Percentiles rank a stretch among this genome's conserved stretches.
Conservation (phyloP, 179 eudicot species). For the Camellia oleifera region DNA sequence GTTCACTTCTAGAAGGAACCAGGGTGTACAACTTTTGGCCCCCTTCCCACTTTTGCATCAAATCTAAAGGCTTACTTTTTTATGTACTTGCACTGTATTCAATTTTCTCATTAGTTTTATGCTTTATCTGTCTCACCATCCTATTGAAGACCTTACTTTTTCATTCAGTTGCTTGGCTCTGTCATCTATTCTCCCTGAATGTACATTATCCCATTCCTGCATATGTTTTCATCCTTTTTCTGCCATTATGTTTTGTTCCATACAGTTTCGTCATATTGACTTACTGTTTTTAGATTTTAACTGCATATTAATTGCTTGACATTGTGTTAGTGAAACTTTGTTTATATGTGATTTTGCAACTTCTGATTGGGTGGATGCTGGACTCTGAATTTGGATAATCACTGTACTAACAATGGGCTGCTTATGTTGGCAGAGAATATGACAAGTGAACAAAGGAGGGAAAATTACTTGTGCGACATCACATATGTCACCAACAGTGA, state of each 20-base stretch:
- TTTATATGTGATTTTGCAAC: not conserved
- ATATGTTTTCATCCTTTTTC: not conserved
- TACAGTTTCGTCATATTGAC: not conserved
- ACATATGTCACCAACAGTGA: constrained; percentile 98
- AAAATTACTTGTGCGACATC: constrained; percentile 90
- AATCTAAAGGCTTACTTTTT: too few relatives aligned
- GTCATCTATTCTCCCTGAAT: not conserved
- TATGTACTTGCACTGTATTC: too few relatives aligned
- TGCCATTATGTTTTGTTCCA: not conserved
- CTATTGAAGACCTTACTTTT: not conserved
- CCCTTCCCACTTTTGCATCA: too few relatives aligned
- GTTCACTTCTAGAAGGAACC: too few relatives aligned
- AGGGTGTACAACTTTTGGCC: too few relatives aligned
- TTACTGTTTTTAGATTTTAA: not conserved
- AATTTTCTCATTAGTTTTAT: too few relatives aligned
- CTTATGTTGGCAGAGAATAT: constrained; percentile 75
- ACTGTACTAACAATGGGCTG: not conserved
- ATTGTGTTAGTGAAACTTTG: not conserved
- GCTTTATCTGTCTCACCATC: too few relatives aligned
- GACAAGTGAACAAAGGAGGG: constrained; percentile 95
- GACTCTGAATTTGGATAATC: not conserved
- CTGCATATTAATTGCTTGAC: not conserved
- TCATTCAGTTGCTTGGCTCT: not conserved
- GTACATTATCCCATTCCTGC: not conserved
- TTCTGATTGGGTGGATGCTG: not conserved